Percentiles rank a stretch among this genome's conserved stretches.
Conservation (phyloP, 306 rosid species). For the Vigna unguiculata region DNA sequence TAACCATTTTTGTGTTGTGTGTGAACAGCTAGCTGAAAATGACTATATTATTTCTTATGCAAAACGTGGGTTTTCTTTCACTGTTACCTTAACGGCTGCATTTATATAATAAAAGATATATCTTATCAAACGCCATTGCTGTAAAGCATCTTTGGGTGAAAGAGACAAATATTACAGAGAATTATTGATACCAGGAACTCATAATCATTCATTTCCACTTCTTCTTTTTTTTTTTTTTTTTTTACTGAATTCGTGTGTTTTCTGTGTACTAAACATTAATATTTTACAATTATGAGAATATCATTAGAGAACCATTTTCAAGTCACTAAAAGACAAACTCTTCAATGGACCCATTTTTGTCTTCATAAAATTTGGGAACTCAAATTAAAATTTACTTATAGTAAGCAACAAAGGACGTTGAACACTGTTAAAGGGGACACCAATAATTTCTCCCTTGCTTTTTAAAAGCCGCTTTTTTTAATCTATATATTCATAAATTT, state of each 20-base stretch:
- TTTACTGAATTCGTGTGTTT: too few relatives aligned
- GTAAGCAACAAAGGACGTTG: background rate
- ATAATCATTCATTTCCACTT: too few relatives aligned
- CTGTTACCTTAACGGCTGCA: conserved; percentile 45
- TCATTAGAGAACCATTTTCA: background rate
- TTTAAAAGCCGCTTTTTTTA: too few relatives aligned
- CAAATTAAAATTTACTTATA: background rate
- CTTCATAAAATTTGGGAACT: background rate
- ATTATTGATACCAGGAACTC: too few relatives aligned
- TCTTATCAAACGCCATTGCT: conserved; percentile 13
- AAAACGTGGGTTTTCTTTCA: conserved; percentile 33
- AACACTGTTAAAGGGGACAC: background rate
- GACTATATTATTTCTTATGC: background rate
- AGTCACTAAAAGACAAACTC: background rate
- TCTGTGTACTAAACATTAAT: background rate
- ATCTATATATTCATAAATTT: too few relatives aligned
- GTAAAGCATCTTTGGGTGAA: conserved; percentile 22
- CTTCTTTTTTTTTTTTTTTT: too few relatives aligned
- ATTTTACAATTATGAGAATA: background rate
- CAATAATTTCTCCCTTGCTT: too few relatives aligned
- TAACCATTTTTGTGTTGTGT: background rate
- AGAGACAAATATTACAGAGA: too few relatives aligned
- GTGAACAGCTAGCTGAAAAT: background rate
- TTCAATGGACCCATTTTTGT: background rate
- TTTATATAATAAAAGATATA: background rate